phyloP scores from a whole-genome alignment of 2,329 filamentous ascomycete genomes.

The Talaromyces albobiverticillius region DNA sequence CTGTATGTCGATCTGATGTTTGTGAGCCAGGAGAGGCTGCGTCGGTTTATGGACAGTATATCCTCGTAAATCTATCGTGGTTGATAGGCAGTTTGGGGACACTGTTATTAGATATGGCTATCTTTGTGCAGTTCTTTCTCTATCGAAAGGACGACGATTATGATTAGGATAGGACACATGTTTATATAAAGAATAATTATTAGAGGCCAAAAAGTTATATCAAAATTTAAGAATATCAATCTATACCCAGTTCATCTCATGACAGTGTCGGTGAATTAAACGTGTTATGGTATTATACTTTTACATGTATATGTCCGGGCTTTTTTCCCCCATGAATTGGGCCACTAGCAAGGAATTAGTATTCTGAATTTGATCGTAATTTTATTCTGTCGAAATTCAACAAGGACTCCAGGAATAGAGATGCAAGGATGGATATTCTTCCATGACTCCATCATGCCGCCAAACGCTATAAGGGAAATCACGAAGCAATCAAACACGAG shows the following conservation, averaged over 20 bases:
- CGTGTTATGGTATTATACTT: no score
- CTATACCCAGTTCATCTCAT: no score
- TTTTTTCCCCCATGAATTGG: no score
- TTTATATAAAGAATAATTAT: neutral
- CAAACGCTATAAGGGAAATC: neutral
- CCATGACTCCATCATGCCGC: constrained; percentile 2
- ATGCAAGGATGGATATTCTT: neutral
- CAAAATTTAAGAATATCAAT: no score
- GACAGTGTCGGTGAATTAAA: no score
- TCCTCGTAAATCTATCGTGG: constrained; percentile 90
- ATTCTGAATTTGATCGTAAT: neutral
- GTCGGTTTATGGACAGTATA: constrained; percentile 72
- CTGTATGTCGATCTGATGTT: constrained; percentile 54
- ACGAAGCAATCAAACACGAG: neutral
- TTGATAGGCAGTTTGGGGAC: constrained; percentile 85
- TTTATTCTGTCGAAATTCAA: neutral
- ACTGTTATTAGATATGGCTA: constrained; percentile 75
- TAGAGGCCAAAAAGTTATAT: neutral
- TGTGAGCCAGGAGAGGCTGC: constrained; percentile 66
- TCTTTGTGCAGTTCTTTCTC: constrained; percentile 89
- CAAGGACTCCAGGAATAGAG: neutral
- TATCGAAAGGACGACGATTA: constrained; percentile 54
- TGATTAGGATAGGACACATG: neutral
- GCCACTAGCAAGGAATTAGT: neutral
- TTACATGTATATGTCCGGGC: no score